phyloP scores from a whole-genome alignment of 164 flowering plant genomes.

The Chimonanthus salicifolius region DNA sequence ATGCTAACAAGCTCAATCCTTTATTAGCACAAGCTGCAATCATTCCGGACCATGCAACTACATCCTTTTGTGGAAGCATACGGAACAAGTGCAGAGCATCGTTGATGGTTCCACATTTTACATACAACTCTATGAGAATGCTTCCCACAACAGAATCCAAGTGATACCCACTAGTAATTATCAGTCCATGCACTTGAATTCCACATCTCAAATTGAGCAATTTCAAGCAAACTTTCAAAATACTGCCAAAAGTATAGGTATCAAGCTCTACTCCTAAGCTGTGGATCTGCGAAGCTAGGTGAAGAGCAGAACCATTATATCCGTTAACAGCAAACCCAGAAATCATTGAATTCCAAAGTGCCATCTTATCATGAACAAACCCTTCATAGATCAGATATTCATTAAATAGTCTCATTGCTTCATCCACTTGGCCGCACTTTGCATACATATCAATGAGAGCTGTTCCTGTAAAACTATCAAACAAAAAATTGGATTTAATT shows the following conservation, averaged over 20 bases:
- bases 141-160: conserved; percentile 23
- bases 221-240: conserved; percentile 17
- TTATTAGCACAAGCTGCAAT: conserved; percentile 18
- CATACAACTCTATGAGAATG: conserved; percentile 22
- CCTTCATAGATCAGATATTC: conserved; percentile 2
- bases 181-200: conserved; percentile 25
- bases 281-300: conserved; percentile 15
- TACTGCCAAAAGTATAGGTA: conserved; percentile 20
- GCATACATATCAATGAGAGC: conserved; percentile 26
- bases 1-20: conserved; percentile 16
- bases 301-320: conserved; percentile 9
- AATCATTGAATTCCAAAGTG: conserved; percentile 24
- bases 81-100: conserved; percentile 17
- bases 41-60: conserved; percentile 23
- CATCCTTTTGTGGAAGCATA: conserved; percentile 20
- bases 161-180: conserved; percentile 19
- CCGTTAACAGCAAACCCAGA: conserved; percentile 17
- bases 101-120: conserved; percentile 13
- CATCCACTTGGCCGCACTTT: conserved; percentile 17
- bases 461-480: conserved; percentile 8
- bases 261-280: conserved; percentile 18
- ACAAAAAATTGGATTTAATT: conserved; percentile 12
- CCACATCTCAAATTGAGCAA: conserved; percentile 15
- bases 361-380: conserved; percentile 13
- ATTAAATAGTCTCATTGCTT: conserved; percentile 17